Evolutionary conservation across 192 early-diverging fungal genomes (phyloP), one percentile per base, ranked within the genome.

Genomic region (Coemansia sp.): DNA sequence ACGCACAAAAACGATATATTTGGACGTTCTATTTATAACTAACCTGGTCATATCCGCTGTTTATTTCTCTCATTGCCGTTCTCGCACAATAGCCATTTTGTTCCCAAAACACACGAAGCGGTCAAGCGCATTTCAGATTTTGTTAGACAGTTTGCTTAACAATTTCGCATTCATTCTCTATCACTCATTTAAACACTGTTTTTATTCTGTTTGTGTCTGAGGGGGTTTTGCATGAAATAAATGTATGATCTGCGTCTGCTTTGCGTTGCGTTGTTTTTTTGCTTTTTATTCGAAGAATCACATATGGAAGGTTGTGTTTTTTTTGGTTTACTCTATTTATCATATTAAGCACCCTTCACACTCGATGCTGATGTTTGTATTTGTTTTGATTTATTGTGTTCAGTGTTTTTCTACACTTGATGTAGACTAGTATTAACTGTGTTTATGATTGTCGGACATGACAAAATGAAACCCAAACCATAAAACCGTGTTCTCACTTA

Each of bases 51-150:
- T 15, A 12, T 35, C 55, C 55, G 34, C 45, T 14, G 52, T 55
- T 51, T 18, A 15, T 34, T n/a, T 52, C n/a, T 18, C 1, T 55
- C 2, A 4, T 28, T 22, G 11, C 12, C 36, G 37, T 41, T 38
- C 32, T 33, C 37, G 32, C 5, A 51, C 9, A 62, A 52, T 78
- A 79, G 77, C 51, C 79, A 82, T 15, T 82, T 74, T 59, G 71
- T 82, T 32, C 74, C 79, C 65, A 82, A 76, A 63, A 51, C 75
- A 2, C 70, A 59, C 5, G 66, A 74, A 20, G 68, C 69, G 28
- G 41, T 82, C 41, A 33, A 56, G 37, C 56, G 65, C 5, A 41
- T 82, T 33, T 53, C 38, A 18, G 57, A 71, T 37, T 82, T 82
- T 74, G 51, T 82, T 32, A 61, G 51, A 5, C 65, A 65, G 43